A percentile compares a stretch with the other conserved stretches of the same genome.
These are phyloP conservation scores for Phyllosticta citriasiana DNA, from an alignment of 2,329 filamentous ascomycete genomes.

Conservation along the genomic window DNA sequence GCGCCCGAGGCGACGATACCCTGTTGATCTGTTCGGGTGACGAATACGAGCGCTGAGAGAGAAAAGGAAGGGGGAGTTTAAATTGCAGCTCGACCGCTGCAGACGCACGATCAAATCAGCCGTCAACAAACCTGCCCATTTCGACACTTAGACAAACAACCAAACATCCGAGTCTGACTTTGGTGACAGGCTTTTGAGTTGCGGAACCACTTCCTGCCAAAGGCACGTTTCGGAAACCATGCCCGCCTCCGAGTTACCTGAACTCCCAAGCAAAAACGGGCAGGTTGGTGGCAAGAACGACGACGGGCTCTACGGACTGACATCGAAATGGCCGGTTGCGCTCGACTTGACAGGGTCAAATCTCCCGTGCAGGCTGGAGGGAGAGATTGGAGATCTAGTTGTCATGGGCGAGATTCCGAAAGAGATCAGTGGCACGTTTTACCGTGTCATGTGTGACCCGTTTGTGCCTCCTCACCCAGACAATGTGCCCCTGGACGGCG, in stretches of 20 bases:
- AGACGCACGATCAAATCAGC: not conserved
- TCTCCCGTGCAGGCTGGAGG: constrained; percentile 14
- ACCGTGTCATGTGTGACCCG: constrained; percentile 19
- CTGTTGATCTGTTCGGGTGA: not conserved
- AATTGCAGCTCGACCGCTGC: not conserved
- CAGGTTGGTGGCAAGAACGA: not conserved
- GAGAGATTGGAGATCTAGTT: constrained; percentile 11
- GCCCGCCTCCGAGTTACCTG: not conserved
- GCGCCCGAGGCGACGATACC: not conserved
- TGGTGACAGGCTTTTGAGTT: not conserved
- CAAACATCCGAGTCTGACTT: no score
- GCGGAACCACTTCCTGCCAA: not conserved
- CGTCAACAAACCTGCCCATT: not conserved
- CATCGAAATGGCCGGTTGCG: constrained; percentile 9
- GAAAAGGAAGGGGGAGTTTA: not conserved
- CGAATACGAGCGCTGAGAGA: not conserved
- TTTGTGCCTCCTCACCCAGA: constrained; percentile 14
- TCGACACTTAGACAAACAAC: not conserved
- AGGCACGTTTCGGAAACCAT: not conserved
- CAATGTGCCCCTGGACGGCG: constrained; percentile 20
- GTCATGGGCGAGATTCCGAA: not conserved
- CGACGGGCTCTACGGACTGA: not conserved
- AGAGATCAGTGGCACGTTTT: constrained; percentile 11
- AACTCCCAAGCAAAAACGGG: not conserved
- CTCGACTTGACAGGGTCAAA: constrained; percentile 4